phyloP scores from a whole-genome alignment of 306 rosid genomes.

The Corylus americana region DNA sequence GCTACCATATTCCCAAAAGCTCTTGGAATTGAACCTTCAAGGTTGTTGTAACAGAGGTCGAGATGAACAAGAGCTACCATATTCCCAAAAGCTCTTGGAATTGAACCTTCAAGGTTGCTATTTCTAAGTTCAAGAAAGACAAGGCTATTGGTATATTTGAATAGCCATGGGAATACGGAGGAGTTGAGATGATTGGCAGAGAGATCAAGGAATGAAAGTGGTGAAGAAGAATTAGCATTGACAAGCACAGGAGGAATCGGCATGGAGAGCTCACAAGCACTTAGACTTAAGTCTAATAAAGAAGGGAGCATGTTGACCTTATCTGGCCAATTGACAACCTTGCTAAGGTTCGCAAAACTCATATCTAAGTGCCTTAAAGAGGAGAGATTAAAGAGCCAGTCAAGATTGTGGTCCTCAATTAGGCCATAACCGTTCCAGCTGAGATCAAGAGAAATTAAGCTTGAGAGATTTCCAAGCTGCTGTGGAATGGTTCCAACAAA shows the following conservation, averaged over 20 bases:
- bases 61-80: too few relatives aligned
- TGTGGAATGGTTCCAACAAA: slow-evolving; percentile 9
- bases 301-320: background rate
- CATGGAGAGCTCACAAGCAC: background rate
- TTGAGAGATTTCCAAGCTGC: slow-evolving; percentile 24
- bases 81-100: too few relatives aligned
- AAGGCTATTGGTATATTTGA: background rate
- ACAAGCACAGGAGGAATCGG: background rate
- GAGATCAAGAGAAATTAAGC: slow-evolving; percentile 24
- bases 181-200: background rate
- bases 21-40: background rate
- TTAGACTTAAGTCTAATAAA: background rate
- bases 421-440: background rate
- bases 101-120: background rate
- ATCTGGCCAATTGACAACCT: background rate
- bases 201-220: background rate
- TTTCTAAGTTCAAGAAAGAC: too few relatives aligned
- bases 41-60: background rate
- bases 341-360: background rate
- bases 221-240: background rate
- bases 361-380: background rate
- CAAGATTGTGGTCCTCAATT: too few relatives aligned
- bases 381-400: too few relatives aligned
- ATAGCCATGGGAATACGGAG: slow-evolving; percentile 4
- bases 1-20: too few relatives aligned